Conservation (phyloP, 495 filamentous ascomycete genomes). For the Rostrohypoxylon terebratum region DNA sequence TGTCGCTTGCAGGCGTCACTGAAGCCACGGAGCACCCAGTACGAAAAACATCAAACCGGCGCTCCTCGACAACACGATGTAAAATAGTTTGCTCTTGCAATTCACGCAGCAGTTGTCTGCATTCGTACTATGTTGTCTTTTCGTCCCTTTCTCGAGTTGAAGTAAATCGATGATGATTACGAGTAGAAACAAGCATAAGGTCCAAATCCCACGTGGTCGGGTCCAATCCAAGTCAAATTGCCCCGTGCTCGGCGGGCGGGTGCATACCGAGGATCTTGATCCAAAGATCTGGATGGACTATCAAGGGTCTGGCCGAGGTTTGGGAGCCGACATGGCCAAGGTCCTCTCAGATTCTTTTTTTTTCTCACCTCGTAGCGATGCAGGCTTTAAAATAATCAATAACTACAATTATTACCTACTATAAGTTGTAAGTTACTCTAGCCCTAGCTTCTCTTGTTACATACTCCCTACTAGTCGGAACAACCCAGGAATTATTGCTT, state of each 20-base stretch:
- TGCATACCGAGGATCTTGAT: constrained; percentile 41
- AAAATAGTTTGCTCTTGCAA: constrained; percentile 48
- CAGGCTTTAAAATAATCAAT: constrained; percentile 32
- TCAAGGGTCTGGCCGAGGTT: constrained; percentile 38
- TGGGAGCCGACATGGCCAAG: constrained; percentile 36
- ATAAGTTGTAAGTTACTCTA: neutral
- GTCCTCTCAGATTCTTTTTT: constrained; percentile 2
- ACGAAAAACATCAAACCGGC: constrained; percentile 26
- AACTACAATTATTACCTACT: too few species aligned
- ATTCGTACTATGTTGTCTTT: neutral
- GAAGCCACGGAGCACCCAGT: constrained; percentile 28
- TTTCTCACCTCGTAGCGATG: constrained; percentile 24
- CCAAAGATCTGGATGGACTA: constrained; percentile 36
- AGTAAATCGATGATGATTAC: constrained; percentile 13
- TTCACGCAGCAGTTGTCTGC: constrained; percentile 28
- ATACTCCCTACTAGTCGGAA: neutral
- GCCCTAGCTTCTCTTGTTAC: neutral
- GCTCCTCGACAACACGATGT: constrained; percentile 47
- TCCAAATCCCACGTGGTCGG: constrained; percentile 34
- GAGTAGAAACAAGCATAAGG: neutral
- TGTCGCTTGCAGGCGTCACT: constrained; percentile 28
- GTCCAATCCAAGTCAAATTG: constrained; percentile 14
- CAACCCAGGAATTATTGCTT: neutral
- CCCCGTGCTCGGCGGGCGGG: constrained; percentile 29
- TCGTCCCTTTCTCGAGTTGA: neutral